Evolutionary conservation across 495 filamentous ascomycete species (phyloP), one percentile per base, ranked within the genome.

Genomic region (Podospora anserina): DNA sequence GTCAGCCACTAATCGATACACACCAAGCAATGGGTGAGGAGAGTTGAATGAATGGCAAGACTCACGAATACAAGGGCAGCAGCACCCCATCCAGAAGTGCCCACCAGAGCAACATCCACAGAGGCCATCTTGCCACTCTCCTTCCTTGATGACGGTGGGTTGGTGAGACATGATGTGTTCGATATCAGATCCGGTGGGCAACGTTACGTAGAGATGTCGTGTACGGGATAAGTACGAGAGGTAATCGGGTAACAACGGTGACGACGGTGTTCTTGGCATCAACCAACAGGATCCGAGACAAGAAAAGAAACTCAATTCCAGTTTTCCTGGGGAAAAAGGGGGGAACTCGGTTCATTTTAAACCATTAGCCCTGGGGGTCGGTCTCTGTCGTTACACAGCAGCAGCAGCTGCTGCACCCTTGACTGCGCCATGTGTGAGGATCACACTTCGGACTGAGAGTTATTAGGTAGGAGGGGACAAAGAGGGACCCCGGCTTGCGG

Each of bases 21-120:
- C 23, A 19, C 13, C 9, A 49, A 49, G 39, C 9, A 0, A 11
- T 18, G 39, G 39, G 39, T 3, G 30, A 32, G 0, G 30, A 7
- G 30, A 7, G 20, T 54, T 27, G 57, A 18, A 26, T 4, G 63
- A 27, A 26, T 4, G 63, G 13, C 16, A 28, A 49, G 80, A 73
- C 71, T 68, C 64, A 75, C 76, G 56, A 44, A 86, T 74, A 75
- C 87, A 89, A 27, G 86, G 83, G 65, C 82, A 82, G 72, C 77
- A 88, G 61, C 72, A 82, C 54, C 74, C 75, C 44, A 82, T 67
- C 28, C 81, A 65, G 76, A 84, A 79, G 34, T 75, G 75, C 3
- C 74, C 71, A 61, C 77, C 76, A 18, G 70, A 69, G 59, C 72
- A 77, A 71, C 79, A 81, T 59, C 76, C 70, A 69, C 77, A 81